Base-by-base conservation (phyloP, 2,329 filamentous ascomycete species). In the Diplodia sapinea region DNA sequence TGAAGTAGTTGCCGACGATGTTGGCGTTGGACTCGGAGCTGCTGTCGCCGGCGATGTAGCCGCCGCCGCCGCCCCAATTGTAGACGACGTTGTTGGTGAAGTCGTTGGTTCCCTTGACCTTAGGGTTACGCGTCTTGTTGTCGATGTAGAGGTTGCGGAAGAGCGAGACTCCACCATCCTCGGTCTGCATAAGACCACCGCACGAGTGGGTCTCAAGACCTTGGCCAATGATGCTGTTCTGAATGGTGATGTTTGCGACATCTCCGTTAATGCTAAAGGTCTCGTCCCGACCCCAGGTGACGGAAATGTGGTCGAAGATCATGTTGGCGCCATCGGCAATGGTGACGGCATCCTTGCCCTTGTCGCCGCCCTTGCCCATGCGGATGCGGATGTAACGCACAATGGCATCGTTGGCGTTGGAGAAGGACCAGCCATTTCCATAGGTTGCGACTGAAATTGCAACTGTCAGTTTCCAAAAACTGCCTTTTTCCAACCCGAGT, bases 1-100 rank as follows among this genome's bases (percentile, higher is more conserved):
- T 84, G 74, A 86, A 87, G 74, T 87, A 86, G 74, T 87, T 87
- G 68, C 83, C 83, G 64, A 86, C 78, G 66, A 87, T 83, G 69
- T 87, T 85, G 5, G 80, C 83, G 59, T 82, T 79, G 64, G 81
- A 85, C 31, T 78, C 71, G 4, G 80, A 83, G 0, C 72, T 75
- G 40, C 82, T 83, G 69, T 85, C 84, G 2, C 84, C 84, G 0
- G 84, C 84, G 63, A 86, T 87, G 65, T 87, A 87, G 4, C 81
- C 85, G 5, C 83, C 84, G 0, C 84, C 83, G 0, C 79, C 78
- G 11, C 84, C 84, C 80, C 84, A 87, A 72, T 87, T 87, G 71
- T 87, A 87, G 2, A 87, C 72, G 2, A 87, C 79, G 71, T 83
- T 79, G 68, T 82, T 80, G 52, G 77, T 79, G 68, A 85, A 86